These are phyloP conservation scores for Nannochloris sp. DNA, from an alignment of 139 green algal genomes.

Conservation along the genomic window DNA sequence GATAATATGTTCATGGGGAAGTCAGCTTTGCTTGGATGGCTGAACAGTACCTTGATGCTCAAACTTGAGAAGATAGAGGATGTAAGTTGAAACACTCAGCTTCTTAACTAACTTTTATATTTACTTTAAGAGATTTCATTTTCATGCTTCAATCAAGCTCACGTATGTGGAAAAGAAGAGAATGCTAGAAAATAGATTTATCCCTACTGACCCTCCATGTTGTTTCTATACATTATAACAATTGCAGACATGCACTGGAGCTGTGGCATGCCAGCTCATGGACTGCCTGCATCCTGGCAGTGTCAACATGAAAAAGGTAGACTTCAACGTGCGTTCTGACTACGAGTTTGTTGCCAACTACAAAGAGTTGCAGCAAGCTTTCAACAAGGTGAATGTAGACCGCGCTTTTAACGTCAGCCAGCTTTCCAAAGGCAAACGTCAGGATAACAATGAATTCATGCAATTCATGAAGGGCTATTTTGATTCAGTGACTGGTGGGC, in stretches of 20 bases:
- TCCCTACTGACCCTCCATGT: not conserved
- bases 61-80: conserved; percentile 86
- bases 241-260: conserved; percentile 62
- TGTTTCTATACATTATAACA: not conserved
- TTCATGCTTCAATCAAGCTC: not conserved
- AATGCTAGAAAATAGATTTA: not conserved
- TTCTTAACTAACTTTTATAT: not conserved
- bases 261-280: conserved; percentile 88
- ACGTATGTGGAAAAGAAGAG: too few relatives aligned
- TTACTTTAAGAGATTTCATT: not conserved
- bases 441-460: conserved; percentile 98
- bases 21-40: conserved; percentile 79
- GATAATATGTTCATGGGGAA: conserved; percentile 66
- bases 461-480: conserved; percentile 90
- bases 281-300: conserved; percentile 76
- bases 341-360: conserved; percentile 96
- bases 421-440: conserved; percentile 82
- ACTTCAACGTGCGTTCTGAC: conserved; percentile 94
- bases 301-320: conserved; percentile 89
- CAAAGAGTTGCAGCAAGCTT: conserved; percentile 93
- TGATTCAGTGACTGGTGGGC: conserved; percentile 47
- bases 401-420: conserved; percentile 85
- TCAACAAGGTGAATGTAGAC: conserved; percentile 83
- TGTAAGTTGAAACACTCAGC: too few relatives aligned
- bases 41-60: conserved; percentile 78